Evolutionary conservation across 2,329 filamentous ascomycete genomes (phyloP), one percentile per base, ranked within the genome.

Genomic region (Fulvia fulva): DNA sequence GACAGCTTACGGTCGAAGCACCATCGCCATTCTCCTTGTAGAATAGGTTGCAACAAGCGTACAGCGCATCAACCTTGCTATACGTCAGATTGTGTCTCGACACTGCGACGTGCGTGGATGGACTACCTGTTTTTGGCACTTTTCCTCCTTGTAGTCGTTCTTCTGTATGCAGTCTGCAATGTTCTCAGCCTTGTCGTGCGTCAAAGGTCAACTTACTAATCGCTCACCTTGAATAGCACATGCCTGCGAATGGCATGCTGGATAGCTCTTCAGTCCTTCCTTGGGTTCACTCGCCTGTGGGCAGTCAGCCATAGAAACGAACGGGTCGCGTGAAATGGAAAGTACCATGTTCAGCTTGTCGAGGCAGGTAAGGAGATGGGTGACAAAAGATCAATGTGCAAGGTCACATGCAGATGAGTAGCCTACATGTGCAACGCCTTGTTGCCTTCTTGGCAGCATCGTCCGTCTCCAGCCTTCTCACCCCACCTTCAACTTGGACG

Each of bases 11-110:
- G 1, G 88, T 89, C 44, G 81, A 85, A 30, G 90, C 91, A 23
- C 85, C 77, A 56, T 95, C 87, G 16, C 94, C 92, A 59, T 89
- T 83, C 57, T 83, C 81, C 67, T 87, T 78, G 76, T 99, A 97
- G 73, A 97, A 96, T 12, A 84, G 83, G 69, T 92, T 87, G 75
- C 94, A 99, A 76, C 94, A 99, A 67, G 94, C 88, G 75, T 97
- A 99, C 23, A 99, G 78, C 2, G 91, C 90, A 72, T 93, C 87
- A 57, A 99, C 83, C 69, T 91, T 80, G 19, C 77, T 74, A 16
- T 23, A 62, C 57, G 58, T 28, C 22, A 7, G 3, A 4, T 4
- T 14, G 41, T 23, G 47, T 21, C 11, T 8, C 16, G 11, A 50
- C 14, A 32, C 32, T 19, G 7, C 16, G 47, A 21, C 8, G 11